Percentiles rank a stretch among this genome's conserved stretches.
These are phyloP conservation scores for Oryza officinalis DNA, from an alignment of 176 grass and related monocot species.

Conservation along the genomic window DNA sequence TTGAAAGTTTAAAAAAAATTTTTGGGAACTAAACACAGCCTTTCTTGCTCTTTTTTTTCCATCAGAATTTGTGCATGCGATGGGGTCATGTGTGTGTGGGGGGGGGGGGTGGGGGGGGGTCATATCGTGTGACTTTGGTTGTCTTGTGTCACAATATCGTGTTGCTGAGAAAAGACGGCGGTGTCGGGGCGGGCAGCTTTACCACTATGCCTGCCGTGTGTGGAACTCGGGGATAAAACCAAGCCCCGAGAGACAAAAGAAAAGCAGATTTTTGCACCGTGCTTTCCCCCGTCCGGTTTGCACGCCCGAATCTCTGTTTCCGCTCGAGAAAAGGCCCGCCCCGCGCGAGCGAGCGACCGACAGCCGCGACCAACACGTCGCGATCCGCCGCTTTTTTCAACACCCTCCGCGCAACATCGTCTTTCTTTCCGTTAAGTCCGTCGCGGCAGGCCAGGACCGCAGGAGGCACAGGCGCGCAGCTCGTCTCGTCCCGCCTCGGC, in stretches of 20 bases:
- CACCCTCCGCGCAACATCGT: not conserved
- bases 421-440: not conserved
- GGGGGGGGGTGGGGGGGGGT: not conserved
- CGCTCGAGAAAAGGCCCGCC: constrained; percentile 5
- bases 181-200: constrained; percentile 28
- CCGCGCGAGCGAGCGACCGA: not conserved
- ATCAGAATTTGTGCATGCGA: not conserved
- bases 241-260: not conserved
- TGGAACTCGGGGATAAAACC: not conserved
- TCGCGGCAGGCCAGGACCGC: not conserved
- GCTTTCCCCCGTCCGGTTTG: not conserved
- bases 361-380: constrained; percentile 13
- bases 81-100: too few relatives aligned
- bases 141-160: not conserved
- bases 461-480: not conserved
- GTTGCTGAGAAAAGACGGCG: constrained; percentile 17
- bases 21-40: too few relatives aligned
- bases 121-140: not conserved
- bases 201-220: not conserved
- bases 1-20: too few relatives aligned
- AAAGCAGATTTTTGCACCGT: not conserved
- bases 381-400: not conserved
- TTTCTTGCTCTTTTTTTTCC: not conserved
- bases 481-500: not conserved
- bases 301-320: constrained; percentile 5